Evolutionary conservation across 192 early-diverging fungal species (phyloP), one percentile per base, ranked within the genome.

Genomic region (Coemansia sp.): DNA sequence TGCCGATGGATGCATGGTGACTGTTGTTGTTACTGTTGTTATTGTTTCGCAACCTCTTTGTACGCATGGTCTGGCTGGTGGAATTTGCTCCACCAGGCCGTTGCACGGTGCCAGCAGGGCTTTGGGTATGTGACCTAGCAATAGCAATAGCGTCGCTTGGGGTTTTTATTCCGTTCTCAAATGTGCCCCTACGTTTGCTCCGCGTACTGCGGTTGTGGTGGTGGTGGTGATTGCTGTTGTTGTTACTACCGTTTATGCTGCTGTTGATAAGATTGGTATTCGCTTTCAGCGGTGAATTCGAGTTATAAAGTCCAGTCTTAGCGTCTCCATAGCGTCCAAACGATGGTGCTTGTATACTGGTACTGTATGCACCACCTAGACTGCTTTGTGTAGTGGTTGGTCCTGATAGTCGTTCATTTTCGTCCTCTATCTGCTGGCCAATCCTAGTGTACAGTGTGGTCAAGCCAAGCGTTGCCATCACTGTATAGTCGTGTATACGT

Each of bases 401-500:
- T 19, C 16, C 37, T 41, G 57, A 19, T 18, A 59, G 57, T 11
- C 23, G 44, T 3, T 41, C 47, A 7, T 56, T 59, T 41, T 60
- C 74, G 15, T 63, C 63, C 43, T 81, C 79, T 5, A 73, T 63
- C 62, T 56, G 67, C 60, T 64, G 61, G 7, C 70, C 67, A 43
- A 81, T 70, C 43, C 62, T 50, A 48, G 59, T 61, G 56, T 81
- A 81, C n/a, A 76, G 70, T 50, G 70, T 53, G 1, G 65, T 56
- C 13, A 81, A 67, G 26, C 79, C 74, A 16, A 81, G 79, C 15
- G 79, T 81, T 11, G 74, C 71, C 41, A 70, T 57, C 26, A 74
- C 70, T 18, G 79, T 81, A 43, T 73, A 76, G 71, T 81, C 79
- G 65, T 81, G 58, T 11, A 70, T 37, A 16, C 79, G 74, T 60